These are phyloP conservation scores for Camelina hispida DNA, from an alignment of 345 rosid species.

Conservation along the genomic window DNA sequence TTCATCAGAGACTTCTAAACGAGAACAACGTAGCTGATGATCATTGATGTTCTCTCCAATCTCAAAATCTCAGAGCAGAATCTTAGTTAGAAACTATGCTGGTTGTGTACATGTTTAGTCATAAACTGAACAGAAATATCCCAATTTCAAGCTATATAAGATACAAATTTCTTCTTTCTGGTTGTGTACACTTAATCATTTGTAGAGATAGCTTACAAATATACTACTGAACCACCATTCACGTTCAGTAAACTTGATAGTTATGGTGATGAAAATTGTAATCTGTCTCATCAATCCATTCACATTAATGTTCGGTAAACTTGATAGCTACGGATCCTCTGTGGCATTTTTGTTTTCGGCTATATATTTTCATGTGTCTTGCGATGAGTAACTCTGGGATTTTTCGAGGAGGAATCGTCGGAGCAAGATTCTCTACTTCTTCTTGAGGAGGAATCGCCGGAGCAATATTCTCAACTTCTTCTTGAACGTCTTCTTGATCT, in stretches of 20 bases:
- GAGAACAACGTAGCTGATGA: slow-evolving; percentile 47
- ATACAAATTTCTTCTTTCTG: background rate
- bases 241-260: background rate
- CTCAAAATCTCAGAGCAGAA: background rate
- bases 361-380: too few relatives aligned
- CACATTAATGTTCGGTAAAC: too few relatives aligned
- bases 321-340: too few relatives aligned
- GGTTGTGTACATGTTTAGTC: background rate
- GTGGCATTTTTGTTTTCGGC: too few relatives aligned
- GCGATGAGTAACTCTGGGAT: background rate
- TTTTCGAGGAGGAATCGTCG: too few relatives aligned
- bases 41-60: slow-evolving; percentile 7
- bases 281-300: background rate
- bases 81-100: background rate
- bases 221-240: background rate
- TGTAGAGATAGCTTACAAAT: slow-evolving; percentile 1
- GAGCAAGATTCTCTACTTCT: background rate
- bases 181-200: slow-evolving; percentile 14
- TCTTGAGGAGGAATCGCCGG: background rate
- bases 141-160: background rate
- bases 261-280: background rate
- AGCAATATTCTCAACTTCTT: background rate
- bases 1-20: slow-evolving; percentile 59
- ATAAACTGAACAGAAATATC: background rate
- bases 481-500: too few relatives aligned